These are phyloP conservation scores for Microcyclosporella mali DNA, from an alignment of 2,329 filamentous ascomycete genomes.

Conservation along the genomic window DNA sequence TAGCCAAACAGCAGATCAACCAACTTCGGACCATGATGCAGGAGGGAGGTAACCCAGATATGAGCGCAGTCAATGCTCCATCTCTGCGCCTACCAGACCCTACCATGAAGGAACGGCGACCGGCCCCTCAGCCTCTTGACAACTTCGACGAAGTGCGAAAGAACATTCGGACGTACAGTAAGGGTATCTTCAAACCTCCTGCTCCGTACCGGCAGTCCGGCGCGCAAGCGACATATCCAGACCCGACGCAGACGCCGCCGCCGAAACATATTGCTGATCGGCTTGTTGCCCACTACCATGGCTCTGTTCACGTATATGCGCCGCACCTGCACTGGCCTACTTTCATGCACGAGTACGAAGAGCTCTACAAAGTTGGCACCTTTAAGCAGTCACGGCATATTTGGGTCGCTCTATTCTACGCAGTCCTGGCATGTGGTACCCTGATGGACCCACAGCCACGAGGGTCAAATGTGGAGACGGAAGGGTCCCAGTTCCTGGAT, in stretches of 20 bases:
- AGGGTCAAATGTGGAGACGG: conserved; percentile 48
- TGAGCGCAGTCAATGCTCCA: conserved; percentile 31
- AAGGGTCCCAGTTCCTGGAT: conserved; percentile 63
- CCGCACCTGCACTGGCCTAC: conserved; percentile 85
- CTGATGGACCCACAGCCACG: conserved; percentile 58
- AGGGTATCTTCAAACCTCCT: conserved; percentile 74
- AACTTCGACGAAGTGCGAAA: conserved; percentile 66
- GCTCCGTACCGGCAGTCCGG: conserved; percentile 56
- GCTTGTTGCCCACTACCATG: conserved; percentile 68
- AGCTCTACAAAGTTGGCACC: conserved; percentile 62
- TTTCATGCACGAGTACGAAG: conserved; percentile 69
- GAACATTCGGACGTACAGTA: conserved; percentile 67
- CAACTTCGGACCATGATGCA: conserved; percentile 61
- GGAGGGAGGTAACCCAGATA: conserved; percentile 43
- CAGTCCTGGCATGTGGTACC: conserved; percentile 74
- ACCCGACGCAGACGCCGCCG: conserved; percentile 46
- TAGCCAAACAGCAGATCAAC: conserved; percentile 72
- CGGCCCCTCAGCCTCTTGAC: conserved; percentile 55
- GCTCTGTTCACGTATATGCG: conserved; percentile 69
- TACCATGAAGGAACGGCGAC: conserved; percentile 50
- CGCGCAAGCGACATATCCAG: conserved; percentile 40
- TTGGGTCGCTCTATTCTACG: conserved; percentile 76
- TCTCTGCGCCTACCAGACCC: conserved; percentile 31
- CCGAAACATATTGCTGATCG: conserved; percentile 63
- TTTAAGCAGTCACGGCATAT: conserved; percentile 57